Conservation (phyloP, 768 basidiomycete species). For the Tremella fuciformis region DNA sequence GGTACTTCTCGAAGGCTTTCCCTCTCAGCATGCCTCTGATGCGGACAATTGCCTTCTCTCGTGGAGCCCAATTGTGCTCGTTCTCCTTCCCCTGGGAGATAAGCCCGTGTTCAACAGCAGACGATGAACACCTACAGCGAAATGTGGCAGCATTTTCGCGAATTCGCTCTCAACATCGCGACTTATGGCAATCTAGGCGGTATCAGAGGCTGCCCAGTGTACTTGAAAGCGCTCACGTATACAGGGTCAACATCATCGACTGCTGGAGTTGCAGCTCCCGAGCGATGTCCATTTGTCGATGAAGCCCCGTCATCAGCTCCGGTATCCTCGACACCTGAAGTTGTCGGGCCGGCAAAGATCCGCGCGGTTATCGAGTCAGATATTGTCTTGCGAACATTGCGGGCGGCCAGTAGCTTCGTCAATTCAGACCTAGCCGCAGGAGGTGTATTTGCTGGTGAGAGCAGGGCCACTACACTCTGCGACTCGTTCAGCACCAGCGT, state of each 20-base stretch:
- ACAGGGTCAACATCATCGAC: slow-evolving; percentile 39
- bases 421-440: slow-evolving; percentile 87
- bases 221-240: slow-evolving; percentile 28
- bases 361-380: slow-evolving; percentile 67
- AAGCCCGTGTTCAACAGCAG: not conserved
- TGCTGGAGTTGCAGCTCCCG: slow-evolving; percentile 13
- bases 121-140: slow-evolving; percentile 61
- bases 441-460: slow-evolving; percentile 75
- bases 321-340: not conserved
- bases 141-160: slow-evolving; percentile 68
- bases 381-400: slow-evolving; percentile 80
- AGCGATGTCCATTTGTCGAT: not conserved
- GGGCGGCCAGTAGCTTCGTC: slow-evolving; percentile 78
- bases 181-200: slow-evolving; percentile 66
- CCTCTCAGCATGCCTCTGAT: slow-evolving; percentile 89
- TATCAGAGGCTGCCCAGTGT: not conserved
- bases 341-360: slow-evolving; percentile 25
- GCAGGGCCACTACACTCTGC: slow-evolving; percentile 72
- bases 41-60: slow-evolving; percentile 71
- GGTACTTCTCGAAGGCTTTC: slow-evolving; percentile 70
- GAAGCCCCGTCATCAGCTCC: not conserved
- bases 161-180: slow-evolving; percentile 86
- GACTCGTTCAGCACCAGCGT: slow-evolving; percentile 2
- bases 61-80: slow-evolving; percentile 87
- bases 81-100: slow-evolving; percentile 79